phyloP scores from a whole-genome alignment of 805 yeast species.

The Kluyveromyces lactis region DNA sequence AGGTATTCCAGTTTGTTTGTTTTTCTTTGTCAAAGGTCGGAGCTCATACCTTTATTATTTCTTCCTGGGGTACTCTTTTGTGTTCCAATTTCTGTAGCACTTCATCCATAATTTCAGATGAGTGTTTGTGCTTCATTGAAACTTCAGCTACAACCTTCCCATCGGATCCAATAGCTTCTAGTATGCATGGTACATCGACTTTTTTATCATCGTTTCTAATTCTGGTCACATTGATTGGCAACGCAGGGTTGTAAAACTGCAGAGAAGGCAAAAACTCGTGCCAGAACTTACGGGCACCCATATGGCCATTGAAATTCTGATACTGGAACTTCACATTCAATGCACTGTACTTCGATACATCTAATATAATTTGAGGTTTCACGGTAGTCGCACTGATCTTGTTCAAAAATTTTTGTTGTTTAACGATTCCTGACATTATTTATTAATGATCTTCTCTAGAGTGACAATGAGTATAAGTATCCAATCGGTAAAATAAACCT shows the following conservation, averaged over 20 bases:
- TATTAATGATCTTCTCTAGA: not conserved
- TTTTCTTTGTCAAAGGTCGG: no score
- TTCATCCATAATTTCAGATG: constrained; percentile 47
- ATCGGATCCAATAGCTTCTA: constrained; percentile 16
- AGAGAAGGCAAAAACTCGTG: constrained; percentile 63
- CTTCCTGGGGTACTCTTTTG: constrained; percentile 37
- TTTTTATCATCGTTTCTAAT: constrained; percentile 31
- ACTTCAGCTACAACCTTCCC: constrained; percentile 28
- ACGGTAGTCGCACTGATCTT: constrained; percentile 21
- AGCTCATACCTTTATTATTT: constrained; percentile 27
- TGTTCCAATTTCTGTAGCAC: constrained; percentile 47
- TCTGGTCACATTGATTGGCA: constrained; percentile 54
- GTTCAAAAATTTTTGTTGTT: constrained; percentile 22
- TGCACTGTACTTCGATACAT: constrained; percentile 18
- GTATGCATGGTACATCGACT: constrained; percentile 22
- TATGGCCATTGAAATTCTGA: constrained; percentile 42
- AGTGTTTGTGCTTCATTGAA: constrained; percentile 44
- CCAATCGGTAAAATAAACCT: no score
- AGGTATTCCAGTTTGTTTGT: no score
- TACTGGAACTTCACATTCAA: constrained; percentile 48
- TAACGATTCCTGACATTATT: constrained; percentile 19
- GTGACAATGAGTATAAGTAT: no score
- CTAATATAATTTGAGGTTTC: constrained; percentile 22
- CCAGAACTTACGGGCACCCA: constrained; percentile 74
- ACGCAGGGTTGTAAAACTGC: constrained; percentile 72